Evolutionary conservation across 495 filamentous ascomycete species (phyloP), one percentile per base, ranked within the genome.

Genomic region (Amniculicola lignicola): DNA sequence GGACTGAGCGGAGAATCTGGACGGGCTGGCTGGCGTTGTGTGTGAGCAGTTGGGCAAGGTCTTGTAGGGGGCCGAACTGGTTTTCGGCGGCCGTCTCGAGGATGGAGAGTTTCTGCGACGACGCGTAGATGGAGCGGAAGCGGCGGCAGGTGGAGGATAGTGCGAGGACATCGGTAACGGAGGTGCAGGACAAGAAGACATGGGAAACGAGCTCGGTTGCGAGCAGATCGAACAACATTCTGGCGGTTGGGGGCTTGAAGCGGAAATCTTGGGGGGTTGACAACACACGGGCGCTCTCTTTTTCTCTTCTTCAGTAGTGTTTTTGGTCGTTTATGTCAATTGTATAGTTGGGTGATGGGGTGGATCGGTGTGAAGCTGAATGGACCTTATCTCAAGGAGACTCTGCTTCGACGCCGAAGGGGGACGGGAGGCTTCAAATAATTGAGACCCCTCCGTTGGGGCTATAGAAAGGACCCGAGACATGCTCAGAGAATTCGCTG

Each of bases 401-500:
- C n/a, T n/a, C 55, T 56, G 60, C 57, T 69, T 72, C 64, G 57
- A 35, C 49, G 49, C 62, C 57, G 57, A 61, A 3, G 25, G 66
- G 67, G 70, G 65, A 66, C 54, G 59, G 45, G 65, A 51, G 65
- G 57, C 71, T 56, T 78, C 71, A 87, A 74, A 76, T 74, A 47
- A 68, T 66, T 58, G 69, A 66, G 61, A 87, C 87, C 86, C 86
- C 86, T 66, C 67, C 82, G 66, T 83, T 88, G 86, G 86, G 88
- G 85, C 79, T 86, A 81, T 83, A 67, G 59, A 74, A 66, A 66
- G 63, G 67, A 65, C 6, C 10, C 63, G 63, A 71, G 56, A 69
- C 76, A 73, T 75, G 61, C 54, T 72, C 36, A 41, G 62, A 71
- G 15, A 40, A 35, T 25, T 58, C 57, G 42, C 42, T 47, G 31